Percentiles rank a stretch among this genome's conserved stretches.
phyloP scores from a whole-genome alignment of 2,329 filamentous ascomycete species.

The Exophiala sideris region DNA sequence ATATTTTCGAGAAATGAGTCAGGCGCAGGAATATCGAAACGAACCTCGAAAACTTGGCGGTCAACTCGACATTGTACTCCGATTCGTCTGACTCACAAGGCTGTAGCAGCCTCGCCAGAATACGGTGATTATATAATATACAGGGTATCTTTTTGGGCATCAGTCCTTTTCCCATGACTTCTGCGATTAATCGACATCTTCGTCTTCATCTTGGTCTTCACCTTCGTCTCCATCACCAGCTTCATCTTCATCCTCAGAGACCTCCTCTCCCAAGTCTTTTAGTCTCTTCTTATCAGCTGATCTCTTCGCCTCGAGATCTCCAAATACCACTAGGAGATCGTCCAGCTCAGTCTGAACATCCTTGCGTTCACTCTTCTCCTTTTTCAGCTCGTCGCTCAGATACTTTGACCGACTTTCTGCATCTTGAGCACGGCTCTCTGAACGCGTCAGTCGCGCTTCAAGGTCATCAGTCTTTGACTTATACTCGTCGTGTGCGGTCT shows the following conservation, averaged over 20 bases:
- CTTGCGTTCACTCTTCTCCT: constrained; percentile 58
- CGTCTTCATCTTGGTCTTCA: constrained; percentile 49
- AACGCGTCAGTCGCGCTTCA: constrained; percentile 50
- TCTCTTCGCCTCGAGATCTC: constrained; percentile 74
- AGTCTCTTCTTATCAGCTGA: constrained; percentile 67
- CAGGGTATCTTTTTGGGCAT: constrained; percentile 14
- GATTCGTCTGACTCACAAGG: background rate
- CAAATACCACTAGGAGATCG: constrained; percentile 76
- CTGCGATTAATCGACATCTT: constrained; percentile 24
- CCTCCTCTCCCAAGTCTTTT: constrained; percentile 62
- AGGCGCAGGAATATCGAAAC: background rate
- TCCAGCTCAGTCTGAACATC: constrained; percentile 70
- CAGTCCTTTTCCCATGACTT: constrained; percentile 2
- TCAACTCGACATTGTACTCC: background rate
- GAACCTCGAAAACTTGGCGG: constrained; percentile 2
- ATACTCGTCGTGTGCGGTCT: constrained; percentile 54
- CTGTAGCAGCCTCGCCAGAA: background rate
- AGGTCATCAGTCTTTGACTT: constrained; percentile 43
- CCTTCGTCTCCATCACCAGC: constrained; percentile 57
- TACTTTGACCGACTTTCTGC: constrained; percentile 27
- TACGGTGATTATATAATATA: constrained; percentile 3
- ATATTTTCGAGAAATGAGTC: background rate
- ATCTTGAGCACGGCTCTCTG: constrained; percentile 38
- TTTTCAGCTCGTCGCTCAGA: constrained; percentile 37
- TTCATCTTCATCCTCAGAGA: constrained; percentile 74